These are phyloP conservation scores for Conticribra weissflogii DNA, from an alignment of 108 stramenopile genomes.

Conservation along the genomic window DNA sequence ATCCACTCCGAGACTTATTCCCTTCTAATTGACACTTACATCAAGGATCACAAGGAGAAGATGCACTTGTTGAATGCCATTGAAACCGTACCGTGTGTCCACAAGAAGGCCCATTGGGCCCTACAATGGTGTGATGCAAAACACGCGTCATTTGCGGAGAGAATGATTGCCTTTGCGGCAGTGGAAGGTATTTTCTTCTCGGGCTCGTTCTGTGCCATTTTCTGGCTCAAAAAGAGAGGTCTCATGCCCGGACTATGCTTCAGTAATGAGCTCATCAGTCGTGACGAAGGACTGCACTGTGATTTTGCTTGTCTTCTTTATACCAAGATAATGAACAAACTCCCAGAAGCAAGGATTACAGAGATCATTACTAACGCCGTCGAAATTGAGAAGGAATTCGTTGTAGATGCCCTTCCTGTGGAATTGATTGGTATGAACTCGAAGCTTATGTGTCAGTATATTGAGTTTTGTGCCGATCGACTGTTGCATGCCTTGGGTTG, in stretches of 20 bases:
- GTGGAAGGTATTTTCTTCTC: conserved; percentile 99
- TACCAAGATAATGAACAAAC: conserved; percentile 84
- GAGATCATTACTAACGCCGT: conserved; percentile 93
- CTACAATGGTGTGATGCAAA: conserved; percentile 93
- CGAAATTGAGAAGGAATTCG: conserved; percentile 99
- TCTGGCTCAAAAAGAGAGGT: conserved; percentile 99
- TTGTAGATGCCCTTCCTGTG: conserved; percentile 96
- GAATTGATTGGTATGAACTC: conserved; percentile 99
- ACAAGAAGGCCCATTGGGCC: conserved; percentile 98
- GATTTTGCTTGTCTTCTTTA: conserved; percentile 97
- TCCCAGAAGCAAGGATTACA: conserved; percentile 73
- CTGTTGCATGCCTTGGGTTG: conserved; percentile 89
- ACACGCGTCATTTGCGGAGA: conserved; percentile 95
- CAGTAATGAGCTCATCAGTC: conserved; percentile 97
- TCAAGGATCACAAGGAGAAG: conserved; percentile 88
- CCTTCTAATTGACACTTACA: conserved; percentile 98
- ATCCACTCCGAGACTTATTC: conserved; percentile 99
- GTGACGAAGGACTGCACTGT: conserved; percentile 98
- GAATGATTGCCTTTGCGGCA: conserved; percentile 98
- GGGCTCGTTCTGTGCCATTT: conserved; percentile 99
- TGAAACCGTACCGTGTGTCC: conserved; percentile 94
- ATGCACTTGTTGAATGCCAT: conserved; percentile 87
- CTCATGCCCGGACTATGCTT: conserved; percentile 99
- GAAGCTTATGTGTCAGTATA: conserved; percentile 96
- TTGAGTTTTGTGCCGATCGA: conserved; percentile 99